phyloP scores from a whole-genome alignment of 164 flowering plant genomes.

The Aristolochia contorta region DNA sequence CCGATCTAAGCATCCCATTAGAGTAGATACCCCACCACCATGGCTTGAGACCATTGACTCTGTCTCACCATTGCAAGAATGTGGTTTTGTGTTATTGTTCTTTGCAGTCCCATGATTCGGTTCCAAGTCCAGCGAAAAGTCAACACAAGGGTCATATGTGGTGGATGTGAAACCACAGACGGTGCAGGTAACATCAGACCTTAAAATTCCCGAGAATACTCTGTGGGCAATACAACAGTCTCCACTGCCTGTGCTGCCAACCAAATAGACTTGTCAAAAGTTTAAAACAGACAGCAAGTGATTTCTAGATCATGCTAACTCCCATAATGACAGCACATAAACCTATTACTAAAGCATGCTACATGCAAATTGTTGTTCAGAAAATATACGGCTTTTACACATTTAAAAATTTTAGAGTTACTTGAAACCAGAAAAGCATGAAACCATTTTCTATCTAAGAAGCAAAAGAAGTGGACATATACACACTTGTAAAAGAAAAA shows the following conservation, averaged over 20 bases:
- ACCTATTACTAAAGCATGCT: no score
- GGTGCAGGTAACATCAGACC: slow-evolving; percentile 65
- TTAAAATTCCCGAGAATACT: slow-evolving; percentile 63
- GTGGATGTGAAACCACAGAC: slow-evolving; percentile 71
- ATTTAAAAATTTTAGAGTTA: no score
- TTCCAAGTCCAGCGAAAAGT: slow-evolving; percentile 77
- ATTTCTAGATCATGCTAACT: no score
- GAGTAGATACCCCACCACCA: slow-evolving; percentile 41
- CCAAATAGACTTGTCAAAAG: slow-evolving; percentile 13
- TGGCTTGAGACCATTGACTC: slow-evolving; percentile 29
- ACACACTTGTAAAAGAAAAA: no score
- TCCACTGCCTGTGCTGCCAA: slow-evolving; percentile 45
- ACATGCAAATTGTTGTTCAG: no score
- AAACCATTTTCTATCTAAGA: background rate
- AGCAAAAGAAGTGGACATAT: background rate
- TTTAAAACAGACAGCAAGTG: no score
- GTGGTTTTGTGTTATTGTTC: slow-evolving; percentile 31
- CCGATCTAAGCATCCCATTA: slow-evolving; percentile 71
- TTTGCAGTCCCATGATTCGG: slow-evolving; percentile 40
- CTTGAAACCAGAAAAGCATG: no score
- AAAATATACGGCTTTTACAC: no score
- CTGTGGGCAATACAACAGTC: slow-evolving; percentile 74
- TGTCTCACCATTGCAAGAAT: slow-evolving; percentile 36
- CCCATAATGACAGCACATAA: no score
- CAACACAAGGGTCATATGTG: slow-evolving; percentile 57